Conservation (phyloP, 768 basidiomycete species). For the Trametopsis cervina region DNA sequence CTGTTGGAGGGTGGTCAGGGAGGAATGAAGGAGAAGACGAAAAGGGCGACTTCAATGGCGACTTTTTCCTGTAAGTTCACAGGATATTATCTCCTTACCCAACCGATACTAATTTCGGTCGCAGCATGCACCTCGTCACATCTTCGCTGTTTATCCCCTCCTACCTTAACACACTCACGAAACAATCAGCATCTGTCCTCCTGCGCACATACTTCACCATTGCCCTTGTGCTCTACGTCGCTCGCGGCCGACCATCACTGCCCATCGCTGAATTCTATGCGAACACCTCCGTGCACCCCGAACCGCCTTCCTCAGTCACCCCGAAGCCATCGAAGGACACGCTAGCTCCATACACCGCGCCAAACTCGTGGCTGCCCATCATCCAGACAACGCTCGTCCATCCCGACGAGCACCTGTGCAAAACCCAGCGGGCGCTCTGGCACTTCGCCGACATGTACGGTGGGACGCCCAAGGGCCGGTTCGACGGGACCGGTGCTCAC, state of each 20-base stretch:
- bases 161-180: slow-evolving; percentile 28
- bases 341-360: slow-evolving; percentile 29
- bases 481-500: slow-evolving; percentile 37
- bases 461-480: slow-evolving; percentile 27
- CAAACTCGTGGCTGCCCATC: slow-evolving; percentile 60
- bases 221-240: slow-evolving; percentile 47
- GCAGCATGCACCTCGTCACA: slow-evolving; percentile 63
- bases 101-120: too few relatives aligned
- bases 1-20: slow-evolving; percentile 48
- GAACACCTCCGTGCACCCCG: slow-evolving; percentile 9
- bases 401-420: slow-evolving; percentile 51
- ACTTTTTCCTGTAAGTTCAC: slow-evolving; percentile 56
- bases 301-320: slow-evolving; percentile 16
- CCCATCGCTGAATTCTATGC: slow-evolving; percentile 44
- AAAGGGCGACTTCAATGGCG: slow-evolving; percentile 36
- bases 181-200: slow-evolving; percentile 41
- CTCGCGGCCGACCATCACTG: slow-evolving; percentile 47
- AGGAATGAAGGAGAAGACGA: slow-evolving; percentile 17
- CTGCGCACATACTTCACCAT: slow-evolving; percentile 51
- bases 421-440: slow-evolving; percentile 43
- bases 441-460: slow-evolving; percentile 42
- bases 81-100: too few relatives aligned
- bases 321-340: slow-evolving; percentile 19
- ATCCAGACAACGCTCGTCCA: slow-evolving; percentile 46
- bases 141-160: slow-evolving; percentile 57